These are phyloP conservation scores for Globisporangium parvum DNA, from an alignment of 352 stramenopile species.

Conservation along the genomic window DNA sequence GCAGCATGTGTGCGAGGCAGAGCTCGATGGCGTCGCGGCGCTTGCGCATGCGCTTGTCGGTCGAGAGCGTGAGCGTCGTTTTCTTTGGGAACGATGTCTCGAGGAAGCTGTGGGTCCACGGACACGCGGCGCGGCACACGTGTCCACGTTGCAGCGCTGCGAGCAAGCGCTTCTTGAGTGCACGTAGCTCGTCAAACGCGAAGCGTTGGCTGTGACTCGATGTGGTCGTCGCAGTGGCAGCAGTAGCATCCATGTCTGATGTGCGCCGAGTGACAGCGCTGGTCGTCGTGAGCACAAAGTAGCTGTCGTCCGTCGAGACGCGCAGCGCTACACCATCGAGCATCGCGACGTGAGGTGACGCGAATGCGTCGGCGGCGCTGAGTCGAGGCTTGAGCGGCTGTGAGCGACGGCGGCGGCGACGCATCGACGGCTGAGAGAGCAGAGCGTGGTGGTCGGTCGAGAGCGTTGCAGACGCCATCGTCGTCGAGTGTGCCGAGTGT, in stretches of 20 bases:
- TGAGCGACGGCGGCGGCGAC: too few species aligned
- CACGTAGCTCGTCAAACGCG: constrained; percentile 21
- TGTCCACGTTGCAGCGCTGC: constrained; percentile 26
- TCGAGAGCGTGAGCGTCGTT: not conserved
- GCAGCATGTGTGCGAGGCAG: constrained; percentile 16
- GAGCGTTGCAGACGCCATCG: too few species aligned
- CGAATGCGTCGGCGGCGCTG: too few species aligned
- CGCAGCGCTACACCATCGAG: too few species aligned
- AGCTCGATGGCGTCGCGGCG: constrained; percentile 22
- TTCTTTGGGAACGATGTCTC: constrained; percentile 40
- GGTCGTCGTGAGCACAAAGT: not conserved
- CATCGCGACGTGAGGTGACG: too few species aligned
- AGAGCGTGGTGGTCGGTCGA: too few species aligned
- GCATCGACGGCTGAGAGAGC: too few species aligned
- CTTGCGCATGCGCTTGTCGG: not conserved
- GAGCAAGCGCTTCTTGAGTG: constrained; percentile 32
- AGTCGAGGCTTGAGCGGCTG: too few species aligned
- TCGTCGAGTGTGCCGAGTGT: too few species aligned
- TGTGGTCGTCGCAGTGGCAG: not conserved
- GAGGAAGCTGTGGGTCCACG: constrained; percentile 33
- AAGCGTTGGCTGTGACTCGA: constrained; percentile 1
- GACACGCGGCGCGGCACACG: constrained; percentile 32
- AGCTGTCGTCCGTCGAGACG: too few species aligned
- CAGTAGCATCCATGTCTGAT: not conserved
- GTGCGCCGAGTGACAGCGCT: not conserved